Base-by-base conservation (phyloP, 2,329 filamentous ascomycete species). In the Trichoderma aggressivum region DNA sequence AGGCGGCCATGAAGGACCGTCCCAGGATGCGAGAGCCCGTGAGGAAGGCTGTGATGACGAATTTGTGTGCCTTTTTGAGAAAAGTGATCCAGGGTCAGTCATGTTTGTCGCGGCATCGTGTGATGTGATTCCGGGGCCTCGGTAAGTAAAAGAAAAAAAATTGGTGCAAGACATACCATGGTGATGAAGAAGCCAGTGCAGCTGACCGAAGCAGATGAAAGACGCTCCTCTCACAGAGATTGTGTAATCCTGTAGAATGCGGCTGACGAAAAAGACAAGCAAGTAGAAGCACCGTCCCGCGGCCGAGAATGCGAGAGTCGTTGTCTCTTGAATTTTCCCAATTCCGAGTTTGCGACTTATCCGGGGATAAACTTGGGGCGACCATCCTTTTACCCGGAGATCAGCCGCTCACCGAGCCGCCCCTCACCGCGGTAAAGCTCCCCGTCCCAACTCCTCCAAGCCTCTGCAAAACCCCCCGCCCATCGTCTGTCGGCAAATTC, bases 1-100 rank as follows among this genome's bases (percentile, higher is more conserved):
- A 99, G 75, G 96, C 96, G 84, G 98, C 96, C 78, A 90, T 86
- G 80, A 98, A 96, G 77, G 96, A 94, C 76, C 94, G 93, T 75
- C 94, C 94, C 81, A 99, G 89, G 76, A 98, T 96, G 77, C 96
- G 93, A 74, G 90, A 89, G 85, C 95, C 95, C 78, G 94, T 94
- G 75, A 98, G 82, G 83, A 98, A 90, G 83, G 97, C 94, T 84
- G 93, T 93, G 85, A 99, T 91, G 83, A 98, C 80, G 75, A 82
- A 92, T 79, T 94, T 93, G 86, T 98, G 94, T 81, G 95, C 95
- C 95, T 97, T 18, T 58, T 43, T 43, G 2, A 2, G 26, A 28
- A 28, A 43, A 58, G 12, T 30, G 18, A 47, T 43, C 11, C 11
- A 26, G 53, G 18, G 53, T 63, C 39, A 64, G 58, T 43, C 5